These are phyloP conservation scores for Candolleomyces efflorescens DNA, from an alignment of 768 basidiomycete genomes.

Conservation along the genomic window DNA sequence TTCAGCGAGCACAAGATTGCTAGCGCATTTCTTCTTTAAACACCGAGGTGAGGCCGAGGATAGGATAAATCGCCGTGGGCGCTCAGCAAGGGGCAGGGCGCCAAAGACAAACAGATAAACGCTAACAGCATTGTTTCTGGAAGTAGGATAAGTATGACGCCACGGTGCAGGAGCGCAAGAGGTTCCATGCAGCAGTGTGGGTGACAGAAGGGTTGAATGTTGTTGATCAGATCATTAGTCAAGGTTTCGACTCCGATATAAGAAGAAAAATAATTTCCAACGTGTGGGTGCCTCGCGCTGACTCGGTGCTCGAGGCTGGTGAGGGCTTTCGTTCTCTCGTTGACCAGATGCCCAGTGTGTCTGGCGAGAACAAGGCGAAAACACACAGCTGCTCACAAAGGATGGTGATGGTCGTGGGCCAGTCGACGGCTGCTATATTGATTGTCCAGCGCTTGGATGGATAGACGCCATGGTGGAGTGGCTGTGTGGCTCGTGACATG, in stretches of 20 bases:
- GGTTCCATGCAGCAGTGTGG: too few relatives aligned
- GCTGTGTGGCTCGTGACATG: neutral
- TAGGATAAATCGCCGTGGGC: neutral
- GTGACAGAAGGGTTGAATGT: neutral
- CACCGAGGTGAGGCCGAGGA: neutral
- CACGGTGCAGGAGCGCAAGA: too few relatives aligned
- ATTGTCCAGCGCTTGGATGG: too few relatives aligned
- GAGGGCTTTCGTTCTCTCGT: too few relatives aligned
- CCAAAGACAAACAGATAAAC: neutral
- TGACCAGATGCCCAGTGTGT: too few relatives aligned
- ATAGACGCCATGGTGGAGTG: neutral
- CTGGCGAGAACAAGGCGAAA: too few relatives aligned
- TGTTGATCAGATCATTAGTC: neutral
- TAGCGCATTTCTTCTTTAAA: neutral
- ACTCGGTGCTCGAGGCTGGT: neutral
- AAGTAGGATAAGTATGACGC: neutral
- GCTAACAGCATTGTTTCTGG: neutral
- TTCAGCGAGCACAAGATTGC: neutral
- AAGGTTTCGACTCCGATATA: neutral
- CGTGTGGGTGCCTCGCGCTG: neutral
- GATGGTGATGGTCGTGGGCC: too few relatives aligned
- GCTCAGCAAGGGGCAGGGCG: neutral
- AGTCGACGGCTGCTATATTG: too few relatives aligned
- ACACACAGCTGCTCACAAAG: too few relatives aligned
- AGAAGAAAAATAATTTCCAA: neutral